phyloP scores from a whole-genome alignment of 208 protist species.

The Wallacemonas sp. region DNA sequence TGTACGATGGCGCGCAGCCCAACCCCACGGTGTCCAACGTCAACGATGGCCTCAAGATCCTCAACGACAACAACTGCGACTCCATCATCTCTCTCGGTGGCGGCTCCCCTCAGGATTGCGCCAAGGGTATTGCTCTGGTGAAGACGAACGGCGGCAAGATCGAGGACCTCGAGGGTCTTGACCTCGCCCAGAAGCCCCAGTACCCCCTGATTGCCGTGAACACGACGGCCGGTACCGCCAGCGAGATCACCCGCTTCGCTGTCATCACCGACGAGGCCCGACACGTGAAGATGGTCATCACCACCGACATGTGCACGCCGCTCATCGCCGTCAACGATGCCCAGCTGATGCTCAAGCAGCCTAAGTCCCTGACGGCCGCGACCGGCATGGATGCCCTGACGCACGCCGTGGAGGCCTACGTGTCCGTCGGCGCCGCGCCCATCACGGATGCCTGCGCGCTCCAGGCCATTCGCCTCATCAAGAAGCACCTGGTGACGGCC shows the following conservation, averaged over 20 bases:
- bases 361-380: conserved; percentile 78
- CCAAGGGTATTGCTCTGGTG: conserved; percentile 83
- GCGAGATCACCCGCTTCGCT: conserved; percentile 89
- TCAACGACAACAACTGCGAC: conserved; percentile 56
- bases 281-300: conserved; percentile 74
- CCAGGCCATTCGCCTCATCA: conserved; percentile 71
- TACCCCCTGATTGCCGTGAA: conserved; percentile 80
- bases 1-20: conserved; percentile 67
- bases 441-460: conserved; percentile 76
- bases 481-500: conserved; percentile 58
- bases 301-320: conserved; percentile 56
- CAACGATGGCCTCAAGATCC: conserved; percentile 46
- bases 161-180: conserved; percentile 60
- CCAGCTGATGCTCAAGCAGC: conserved; percentile 77
- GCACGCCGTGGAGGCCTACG: conserved; percentile 89
- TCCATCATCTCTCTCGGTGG: conserved; percentile 83
- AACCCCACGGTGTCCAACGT: conserved; percentile 72
- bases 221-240: conserved; percentile 90
- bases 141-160: conserved; percentile 72
- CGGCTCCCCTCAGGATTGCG: conserved; percentile 85
- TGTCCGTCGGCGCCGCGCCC: conserved; percentile 50
- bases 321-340: conserved; percentile 84
- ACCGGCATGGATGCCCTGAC: conserved; percentile 92
- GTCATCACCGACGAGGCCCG: conserved; percentile 83
- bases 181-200: conserved; percentile 47